Percentiles rank a stretch among this genome's conserved stretches.
These are phyloP conservation scores for Geotrichum candidum DNA, from an alignment of 1,139 yeast genomes.

Conservation along the genomic window DNA sequence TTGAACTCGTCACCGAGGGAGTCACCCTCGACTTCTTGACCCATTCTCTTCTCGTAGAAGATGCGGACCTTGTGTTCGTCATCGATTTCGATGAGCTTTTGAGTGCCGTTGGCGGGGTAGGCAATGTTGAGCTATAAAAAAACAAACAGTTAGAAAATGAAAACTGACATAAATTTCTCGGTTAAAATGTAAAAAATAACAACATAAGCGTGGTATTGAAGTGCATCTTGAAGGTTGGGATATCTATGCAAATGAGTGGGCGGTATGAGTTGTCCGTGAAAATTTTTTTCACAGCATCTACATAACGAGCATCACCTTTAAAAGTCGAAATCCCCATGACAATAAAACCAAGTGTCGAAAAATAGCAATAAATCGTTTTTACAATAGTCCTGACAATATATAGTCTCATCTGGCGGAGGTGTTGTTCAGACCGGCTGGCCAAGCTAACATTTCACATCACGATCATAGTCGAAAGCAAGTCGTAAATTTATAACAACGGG, in stretches of 20 bases:
- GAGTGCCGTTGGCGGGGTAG: conserved; percentile 99
- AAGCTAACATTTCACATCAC: background rate
- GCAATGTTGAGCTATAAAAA: conserved; percentile 78
- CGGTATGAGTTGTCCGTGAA: background rate
- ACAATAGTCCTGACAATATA: background rate
- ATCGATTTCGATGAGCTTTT: conserved; percentile 94
- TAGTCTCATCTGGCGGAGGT: background rate
- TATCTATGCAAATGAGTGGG: background rate
- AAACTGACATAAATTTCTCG: background rate
- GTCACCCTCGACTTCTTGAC: conserved; percentile 99
- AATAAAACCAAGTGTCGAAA: background rate
- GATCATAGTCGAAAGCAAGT: background rate
- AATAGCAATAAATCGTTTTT: background rate
- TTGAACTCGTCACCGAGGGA: conserved; percentile 97
- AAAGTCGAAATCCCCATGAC: background rate
- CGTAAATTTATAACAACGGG: background rate
- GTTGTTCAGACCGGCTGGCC: background rate
- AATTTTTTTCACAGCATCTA: background rate
- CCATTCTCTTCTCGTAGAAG: conserved; percentile 99
- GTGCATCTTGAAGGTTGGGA: background rate
- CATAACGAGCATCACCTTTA: background rate
- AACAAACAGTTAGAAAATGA: background rate
- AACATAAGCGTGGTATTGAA: background rate
- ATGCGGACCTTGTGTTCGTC: conserved; percentile 98
- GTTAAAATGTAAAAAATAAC: background rate